Conservation (phyloP, 139 green algal species). For the Ulvella scutata region DNA sequence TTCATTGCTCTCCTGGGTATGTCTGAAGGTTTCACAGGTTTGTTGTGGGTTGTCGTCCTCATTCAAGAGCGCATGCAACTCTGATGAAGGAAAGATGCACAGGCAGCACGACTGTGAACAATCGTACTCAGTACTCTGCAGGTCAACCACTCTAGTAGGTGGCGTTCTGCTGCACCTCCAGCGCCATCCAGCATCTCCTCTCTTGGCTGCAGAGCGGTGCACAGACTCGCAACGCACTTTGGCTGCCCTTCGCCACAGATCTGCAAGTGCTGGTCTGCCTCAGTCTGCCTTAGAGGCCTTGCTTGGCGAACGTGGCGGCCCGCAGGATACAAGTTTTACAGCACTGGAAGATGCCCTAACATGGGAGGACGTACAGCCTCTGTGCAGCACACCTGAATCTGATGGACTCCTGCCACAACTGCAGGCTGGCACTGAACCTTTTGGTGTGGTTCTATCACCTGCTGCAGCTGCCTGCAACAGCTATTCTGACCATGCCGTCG, state of each 20-base stretch:
- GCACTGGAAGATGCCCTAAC: background rate
- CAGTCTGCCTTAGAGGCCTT: too few relatives aligned
- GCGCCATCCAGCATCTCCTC: background rate
- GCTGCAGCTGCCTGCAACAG: too few relatives aligned
- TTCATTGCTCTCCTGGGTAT: too few relatives aligned
- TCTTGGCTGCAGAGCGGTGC: background rate
- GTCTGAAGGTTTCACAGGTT: too few relatives aligned
- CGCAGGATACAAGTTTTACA: background rate
- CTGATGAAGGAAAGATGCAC: too few relatives aligned
- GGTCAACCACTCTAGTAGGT: background rate
- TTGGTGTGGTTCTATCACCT: background rate
- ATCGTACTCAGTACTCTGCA: too few relatives aligned
- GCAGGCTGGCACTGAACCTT: background rate
- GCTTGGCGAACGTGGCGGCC: background rate
- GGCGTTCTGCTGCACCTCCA: background rate
- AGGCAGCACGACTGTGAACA: too few relatives aligned
- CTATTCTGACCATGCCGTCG: too few relatives aligned
- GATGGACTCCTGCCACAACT: background rate
- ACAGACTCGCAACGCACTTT: background rate
- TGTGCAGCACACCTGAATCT: background rate
- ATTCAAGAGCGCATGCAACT: too few relatives aligned
- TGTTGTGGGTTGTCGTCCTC: too few relatives aligned
- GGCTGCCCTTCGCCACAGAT: background rate
- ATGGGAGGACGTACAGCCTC: background rate
- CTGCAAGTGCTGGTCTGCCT: background rate